Percentiles rank a stretch among this genome's conserved stretches.
Conservation (phyloP, 192 early-diverging fungal genomes). For the Phlyctochytrium planicorne region DNA sequence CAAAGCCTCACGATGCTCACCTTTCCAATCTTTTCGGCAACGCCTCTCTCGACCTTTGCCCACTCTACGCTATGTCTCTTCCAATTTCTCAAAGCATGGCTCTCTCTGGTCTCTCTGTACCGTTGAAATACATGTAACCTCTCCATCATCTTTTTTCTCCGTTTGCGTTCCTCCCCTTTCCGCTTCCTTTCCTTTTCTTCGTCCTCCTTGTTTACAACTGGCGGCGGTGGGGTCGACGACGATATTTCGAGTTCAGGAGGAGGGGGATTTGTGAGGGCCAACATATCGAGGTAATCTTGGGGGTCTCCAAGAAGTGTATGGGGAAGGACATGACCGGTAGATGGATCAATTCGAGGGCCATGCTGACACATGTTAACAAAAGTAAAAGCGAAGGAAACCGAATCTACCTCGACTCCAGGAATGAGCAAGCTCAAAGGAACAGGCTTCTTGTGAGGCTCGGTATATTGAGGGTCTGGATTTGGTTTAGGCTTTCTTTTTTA, state of each 20-base stretch:
- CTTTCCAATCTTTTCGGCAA: conserved; percentile 32
- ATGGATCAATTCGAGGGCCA: too few species aligned
- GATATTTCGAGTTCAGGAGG: background rate
- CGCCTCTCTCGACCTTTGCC: conserved; percentile 22
- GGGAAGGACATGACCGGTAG: conserved; percentile 25
- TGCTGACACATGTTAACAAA: conserved; percentile 10
- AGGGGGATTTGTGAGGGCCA: background rate
- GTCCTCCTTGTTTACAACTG: conserved; percentile 5
- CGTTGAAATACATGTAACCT: conserved; percentile 40
- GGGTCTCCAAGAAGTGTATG: conserved; percentile 38
- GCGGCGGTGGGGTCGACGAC: background rate
- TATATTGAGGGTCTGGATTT: conserved; percentile 34
- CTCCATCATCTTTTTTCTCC: conserved; percentile 32
- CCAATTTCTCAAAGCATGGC: conserved; percentile 45
- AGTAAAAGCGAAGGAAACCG: background rate
- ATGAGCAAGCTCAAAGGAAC: conserved; percentile 38
- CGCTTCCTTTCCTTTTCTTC: background rate
- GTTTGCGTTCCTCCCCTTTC: conserved; percentile 19
- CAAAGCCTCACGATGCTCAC: conserved; percentile 8
- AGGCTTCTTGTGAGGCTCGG: conserved; percentile 21
- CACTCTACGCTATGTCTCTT: conserved; percentile 42
- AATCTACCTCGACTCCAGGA: background rate
- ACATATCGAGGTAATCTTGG: background rate
- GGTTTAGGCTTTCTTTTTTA: background rate
- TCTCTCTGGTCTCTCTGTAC: conserved; percentile 39